Conservation (phyloP, 2,329 filamentous ascomycete genomes). For the Colletotrichum sp. region DNA sequence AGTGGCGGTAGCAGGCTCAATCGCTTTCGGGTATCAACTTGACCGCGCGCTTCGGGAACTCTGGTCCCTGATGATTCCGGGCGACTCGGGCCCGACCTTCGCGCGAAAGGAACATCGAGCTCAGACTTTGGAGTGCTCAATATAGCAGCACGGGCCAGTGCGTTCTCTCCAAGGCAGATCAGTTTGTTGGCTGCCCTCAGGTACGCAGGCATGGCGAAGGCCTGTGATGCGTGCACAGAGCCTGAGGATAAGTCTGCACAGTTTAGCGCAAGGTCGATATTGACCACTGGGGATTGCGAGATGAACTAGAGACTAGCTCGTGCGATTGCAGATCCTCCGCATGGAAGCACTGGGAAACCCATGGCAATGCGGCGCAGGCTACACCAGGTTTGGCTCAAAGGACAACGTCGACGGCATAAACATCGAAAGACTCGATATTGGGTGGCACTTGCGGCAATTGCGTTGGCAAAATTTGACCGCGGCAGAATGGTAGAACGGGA, state of each 20-base stretch:
- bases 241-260: neutral
- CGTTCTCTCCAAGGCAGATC: neutral
- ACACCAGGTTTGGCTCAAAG: neutral
- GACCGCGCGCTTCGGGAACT: neutral
- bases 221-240: neutral
- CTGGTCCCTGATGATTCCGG: neutral
- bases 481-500: neutral
- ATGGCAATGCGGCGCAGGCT: neutral
- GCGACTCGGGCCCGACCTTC: neutral
- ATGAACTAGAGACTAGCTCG: neutral
- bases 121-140: neutral
- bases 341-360: neutral
- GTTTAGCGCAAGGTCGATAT: neutral
- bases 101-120: neutral
- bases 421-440: neutral
- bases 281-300: neutral
- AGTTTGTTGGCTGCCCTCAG: neutral
- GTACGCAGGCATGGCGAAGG: neutral
- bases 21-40: neutral
- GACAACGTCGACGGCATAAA: neutral
- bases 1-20: neutral
- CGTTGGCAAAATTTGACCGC: neutral
- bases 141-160: neutral
- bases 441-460: neutral
- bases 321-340: slow-evolving; percentile 6